Evolutionary conservation across 2,329 filamentous ascomycete genomes (phyloP).

Genomic region (Colletotrichum cereale): DNA sequence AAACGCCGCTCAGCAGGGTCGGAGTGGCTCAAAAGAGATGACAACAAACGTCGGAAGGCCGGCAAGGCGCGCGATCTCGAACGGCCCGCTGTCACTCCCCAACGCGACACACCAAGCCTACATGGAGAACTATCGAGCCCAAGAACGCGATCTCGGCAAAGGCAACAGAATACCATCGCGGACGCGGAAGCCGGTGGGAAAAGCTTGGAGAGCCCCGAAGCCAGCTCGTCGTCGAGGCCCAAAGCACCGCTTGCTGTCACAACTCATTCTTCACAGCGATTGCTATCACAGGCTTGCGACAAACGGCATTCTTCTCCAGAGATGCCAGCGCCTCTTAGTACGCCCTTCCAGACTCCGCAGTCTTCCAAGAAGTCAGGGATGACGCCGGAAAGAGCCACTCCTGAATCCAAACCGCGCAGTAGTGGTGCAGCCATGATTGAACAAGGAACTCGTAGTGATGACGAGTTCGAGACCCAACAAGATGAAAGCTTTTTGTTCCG

Average conservation of each 20-base stretch:
- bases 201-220: conserved; percentile 1
- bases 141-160: not conserved
- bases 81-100: not conserved
- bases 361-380: conserved; percentile 6
- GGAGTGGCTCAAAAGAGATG: conserved; percentile 50
- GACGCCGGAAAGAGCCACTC: not conserved
- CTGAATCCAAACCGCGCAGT: not conserved
- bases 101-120: not conserved
- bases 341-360: conserved; percentile 32
- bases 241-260: not conserved
- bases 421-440: not conserved
- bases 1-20: conserved; percentile 45
- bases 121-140: not conserved
- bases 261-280: not conserved
- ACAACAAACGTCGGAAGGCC: conserved; percentile 46
- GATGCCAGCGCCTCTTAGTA: conserved; percentile 18
- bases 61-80: conserved; percentile 7
- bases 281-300: not conserved
- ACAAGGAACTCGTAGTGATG: not conserved
- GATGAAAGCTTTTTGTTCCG: conserved; percentile 52
- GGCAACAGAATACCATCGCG: not conserved
- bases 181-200: not conserved
- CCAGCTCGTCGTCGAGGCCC: not conserved
- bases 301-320: not conserved
- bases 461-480: conserved; percentile 46